Evolutionary conservation across 129 eudicot species (phyloP), one percentile per base, ranked within the genome.

Genomic region (Centaurea solstitialis): DNA sequence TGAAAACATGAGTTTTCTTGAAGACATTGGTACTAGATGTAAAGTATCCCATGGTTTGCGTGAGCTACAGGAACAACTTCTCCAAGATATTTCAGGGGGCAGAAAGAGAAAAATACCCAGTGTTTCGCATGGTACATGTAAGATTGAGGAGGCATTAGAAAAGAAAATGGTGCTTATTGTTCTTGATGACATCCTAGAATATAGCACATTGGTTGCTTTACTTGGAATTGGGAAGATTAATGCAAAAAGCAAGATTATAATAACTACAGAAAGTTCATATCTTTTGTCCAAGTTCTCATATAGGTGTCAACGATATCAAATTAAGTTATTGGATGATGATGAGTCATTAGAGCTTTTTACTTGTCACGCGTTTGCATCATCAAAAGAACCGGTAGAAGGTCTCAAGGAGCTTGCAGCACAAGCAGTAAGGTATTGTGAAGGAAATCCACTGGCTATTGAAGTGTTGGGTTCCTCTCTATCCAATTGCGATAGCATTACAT

Each of bases 391-490:
- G 2, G 2, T 26, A 2, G 30, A 22, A 10, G 79, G 38, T 17
- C 45, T 24, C 24, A 0, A 22, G 28, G 50, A 83, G 35, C 26
- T 62, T 11, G 66, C 43, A 3, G 6, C 6, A 41, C 38, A 70
- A 10, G 80, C 22, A 20, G 45, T 66, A 40, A 7, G 18, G 18
- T 50, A 65, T 20, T 78, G 76, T 47, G 87, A 75, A 43, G 83
- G 87, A 9, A 69, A 64, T 72, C 79, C 75, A 33, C 8, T 78
- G 9, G 83, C 75, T 26, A 76, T 72, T 73, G 41, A 47, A 62
- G 75, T 83, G 73, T 45, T 78, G 75, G 83, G 83, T 4, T 65
- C 59, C n/a, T 78, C 37, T 7, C 7, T 83, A 7, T 65, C 22
- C 4, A 2, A 64, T 6, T 22, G 69, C 3, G 26, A 23, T 47